A percentile compares a stretch with the other conserved stretches of the same genome.
These are phyloP conservation scores for Cylindrotheca closterium DNA, from an alignment of 108 stramenopile species.

Conservation along the genomic window DNA sequence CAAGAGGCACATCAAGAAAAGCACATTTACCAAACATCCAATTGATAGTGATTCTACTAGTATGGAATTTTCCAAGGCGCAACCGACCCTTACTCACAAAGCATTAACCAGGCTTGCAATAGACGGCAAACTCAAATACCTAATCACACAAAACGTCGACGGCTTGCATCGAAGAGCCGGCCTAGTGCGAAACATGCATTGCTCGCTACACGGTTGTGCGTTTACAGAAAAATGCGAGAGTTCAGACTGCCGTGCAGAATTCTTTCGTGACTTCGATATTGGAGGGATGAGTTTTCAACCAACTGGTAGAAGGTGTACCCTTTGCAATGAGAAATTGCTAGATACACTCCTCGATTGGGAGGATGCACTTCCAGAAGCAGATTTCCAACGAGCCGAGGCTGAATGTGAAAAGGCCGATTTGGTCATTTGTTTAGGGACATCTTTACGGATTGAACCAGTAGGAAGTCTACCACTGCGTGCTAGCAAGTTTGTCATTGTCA, in stretches of 20 bases:
- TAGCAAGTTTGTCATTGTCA: conserved; percentile 78
- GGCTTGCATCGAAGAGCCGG: conserved; percentile 82
- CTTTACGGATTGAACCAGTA: conserved; percentile 85
- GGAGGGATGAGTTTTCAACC: conserved; percentile 76
- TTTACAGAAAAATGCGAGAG: conserved; percentile 88
- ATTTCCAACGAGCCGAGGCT: conserved; percentile 54
- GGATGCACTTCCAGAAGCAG: conserved; percentile 70
- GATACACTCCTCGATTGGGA: conserved; percentile 92
- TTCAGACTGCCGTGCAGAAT: conserved; percentile 60
- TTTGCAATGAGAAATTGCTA: conserved; percentile 51
- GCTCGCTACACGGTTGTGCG: conserved; percentile 81
- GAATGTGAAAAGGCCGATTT: conserved; percentile 75
- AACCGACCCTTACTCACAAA: conserved; percentile 77
- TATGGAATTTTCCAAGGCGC: conserved; percentile 57
- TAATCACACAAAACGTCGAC: conserved; percentile 91
- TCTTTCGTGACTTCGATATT: conserved; percentile 76
- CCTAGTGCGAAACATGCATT: conserved; percentile 54
- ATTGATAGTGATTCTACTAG: neutral
- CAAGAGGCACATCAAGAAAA: conserved; percentile 42
- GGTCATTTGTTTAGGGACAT: conserved; percentile 79
- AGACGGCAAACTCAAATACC: conserved; percentile 38
- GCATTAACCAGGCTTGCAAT: conserved; percentile 59
- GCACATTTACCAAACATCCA: conserved; percentile 16
- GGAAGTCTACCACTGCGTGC: conserved; percentile 67
- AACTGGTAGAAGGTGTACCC: conserved; percentile 71